A percentile compares a stretch with the other conserved stretches of the same genome.
These are phyloP conservation scores for Polyplosphaeria fusca DNA, from an alignment of 495 filamentous ascomycete genomes.

Conservation along the genomic window DNA sequence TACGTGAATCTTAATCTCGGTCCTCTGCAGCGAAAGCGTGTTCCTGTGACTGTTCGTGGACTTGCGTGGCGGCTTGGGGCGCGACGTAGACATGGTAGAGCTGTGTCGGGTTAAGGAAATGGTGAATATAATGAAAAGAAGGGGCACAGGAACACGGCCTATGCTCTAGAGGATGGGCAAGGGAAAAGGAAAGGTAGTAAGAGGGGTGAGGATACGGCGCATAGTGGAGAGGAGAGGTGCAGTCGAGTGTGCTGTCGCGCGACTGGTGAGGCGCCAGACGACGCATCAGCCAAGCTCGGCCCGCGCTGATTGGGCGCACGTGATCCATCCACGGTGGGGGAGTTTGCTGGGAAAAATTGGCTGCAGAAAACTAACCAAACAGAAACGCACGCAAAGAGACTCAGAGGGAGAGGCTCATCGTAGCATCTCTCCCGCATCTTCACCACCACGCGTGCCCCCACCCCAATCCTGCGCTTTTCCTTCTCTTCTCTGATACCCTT, in stretches of 20 bases:
- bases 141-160: too few species aligned
- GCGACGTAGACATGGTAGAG: constrained; percentile 32
- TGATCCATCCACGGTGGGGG: neutral
- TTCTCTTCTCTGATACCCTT: constrained; percentile 58
- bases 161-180: neutral
- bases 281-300: neutral
- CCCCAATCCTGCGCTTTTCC: constrained; percentile 42
- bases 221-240: neutral
- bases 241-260: neutral
- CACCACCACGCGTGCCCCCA: constrained; percentile 46
- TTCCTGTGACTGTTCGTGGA: constrained; percentile 46
- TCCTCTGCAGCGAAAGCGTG: constrained; percentile 61
- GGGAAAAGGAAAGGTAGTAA: neutral
- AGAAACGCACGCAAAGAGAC: neutral
- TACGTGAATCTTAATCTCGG: constrained; percentile 71
- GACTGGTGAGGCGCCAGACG: neutral
- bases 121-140: too few species aligned
- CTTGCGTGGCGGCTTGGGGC: constrained; percentile 34
- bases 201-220: neutral
- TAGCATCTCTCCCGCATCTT: constrained; percentile 31
- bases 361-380: constrained; percentile 1
- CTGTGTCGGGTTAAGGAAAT: too few species aligned
- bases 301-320: neutral
- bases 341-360: neutral
- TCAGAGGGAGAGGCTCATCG: constrained; percentile 19